Percentiles rank a stretch among this genome's conserved stretches.
Evolutionary conservation across 2,329 filamentous ascomycete genomes (phyloP).

Genomic region (Gliomastix tumulicola): DNA sequence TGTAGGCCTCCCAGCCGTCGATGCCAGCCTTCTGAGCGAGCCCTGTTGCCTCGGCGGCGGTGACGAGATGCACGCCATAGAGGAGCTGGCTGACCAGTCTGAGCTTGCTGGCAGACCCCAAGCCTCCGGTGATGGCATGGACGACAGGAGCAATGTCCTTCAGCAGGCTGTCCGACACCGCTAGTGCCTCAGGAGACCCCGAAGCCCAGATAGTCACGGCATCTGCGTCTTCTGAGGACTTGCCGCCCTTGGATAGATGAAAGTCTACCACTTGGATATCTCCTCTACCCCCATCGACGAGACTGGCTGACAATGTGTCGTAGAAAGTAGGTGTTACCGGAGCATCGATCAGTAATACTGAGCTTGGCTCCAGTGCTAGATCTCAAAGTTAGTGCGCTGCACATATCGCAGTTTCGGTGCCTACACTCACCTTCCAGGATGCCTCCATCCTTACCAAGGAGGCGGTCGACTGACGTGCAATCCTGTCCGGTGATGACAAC

Average conservation of each 20-base stretch:
- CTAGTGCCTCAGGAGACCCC: slow-evolving; percentile 40
- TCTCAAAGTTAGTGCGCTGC: no score
- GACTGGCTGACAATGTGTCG: background rate
- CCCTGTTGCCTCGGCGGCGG: slow-evolving; percentile 43
- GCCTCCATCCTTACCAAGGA: no score
- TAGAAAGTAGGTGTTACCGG: background rate
- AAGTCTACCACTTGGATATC: background rate
- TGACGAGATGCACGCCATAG: slow-evolving; percentile 42
- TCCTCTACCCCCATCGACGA: background rate
- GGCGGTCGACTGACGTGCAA: no score
- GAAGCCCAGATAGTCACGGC: slow-evolving; percentile 51
- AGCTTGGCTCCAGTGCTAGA: background rate
- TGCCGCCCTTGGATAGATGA: background rate
- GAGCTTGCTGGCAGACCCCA: slow-evolving; percentile 44
- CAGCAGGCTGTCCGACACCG: slow-evolving; percentile 45
- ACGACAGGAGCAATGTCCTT: slow-evolving; percentile 52
- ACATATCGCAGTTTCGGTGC: no score
- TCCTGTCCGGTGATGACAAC: no score
- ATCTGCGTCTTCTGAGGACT: background rate
- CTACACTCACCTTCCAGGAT: no score
- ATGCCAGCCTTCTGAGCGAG: slow-evolving; percentile 40
- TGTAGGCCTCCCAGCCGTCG: slow-evolving; percentile 24
- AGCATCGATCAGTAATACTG: no score
- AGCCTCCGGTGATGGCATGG: slow-evolving; percentile 38
- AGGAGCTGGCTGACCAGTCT: slow-evolving; percentile 48